Evolutionary conservation across 371 early-diverging fungal species (phyloP).

Genomic region (Smittium mucronatum): DNA sequence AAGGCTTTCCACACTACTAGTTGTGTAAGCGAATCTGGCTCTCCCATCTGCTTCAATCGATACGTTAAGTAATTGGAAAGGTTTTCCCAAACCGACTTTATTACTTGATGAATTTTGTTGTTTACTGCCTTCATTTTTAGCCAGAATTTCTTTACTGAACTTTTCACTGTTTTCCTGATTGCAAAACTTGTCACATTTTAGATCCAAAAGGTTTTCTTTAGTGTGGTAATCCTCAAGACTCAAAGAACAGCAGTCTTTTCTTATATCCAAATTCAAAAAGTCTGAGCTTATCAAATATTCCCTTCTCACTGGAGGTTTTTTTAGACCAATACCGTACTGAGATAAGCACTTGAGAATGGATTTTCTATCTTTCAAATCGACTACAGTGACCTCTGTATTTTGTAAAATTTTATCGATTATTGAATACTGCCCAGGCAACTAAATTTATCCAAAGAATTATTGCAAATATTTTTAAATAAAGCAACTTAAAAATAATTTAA

Average conservation of each 20-base stretch:
- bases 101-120: background rate
- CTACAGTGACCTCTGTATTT: conserved; percentile 33
- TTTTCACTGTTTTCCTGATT: background rate
- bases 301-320: background rate
- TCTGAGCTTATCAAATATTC: background rate
- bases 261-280: background rate
- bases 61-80: background rate
- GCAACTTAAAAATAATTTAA: too few relatives aligned
- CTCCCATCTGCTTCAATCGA: background rate
- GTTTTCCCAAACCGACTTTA: background rate
- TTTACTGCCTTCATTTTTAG: background rate
- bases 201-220: background rate
- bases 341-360: conserved; percentile 34
- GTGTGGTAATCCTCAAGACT: background rate
- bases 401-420: conserved; percentile 46
- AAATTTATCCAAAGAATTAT: too few relatives aligned
- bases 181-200: background rate
- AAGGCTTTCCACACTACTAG: background rate
- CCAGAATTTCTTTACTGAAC: background rate
- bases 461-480: too few relatives aligned
- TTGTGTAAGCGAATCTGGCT: background rate
- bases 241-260: background rate
- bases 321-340: conserved; percentile 12
- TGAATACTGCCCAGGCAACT: conserved; percentile 56
- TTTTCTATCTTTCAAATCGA: conserved; percentile 46